Base-by-base conservation (phyloP, 139 green algal genomes). In the Coccomyxa sp. region DNA sequence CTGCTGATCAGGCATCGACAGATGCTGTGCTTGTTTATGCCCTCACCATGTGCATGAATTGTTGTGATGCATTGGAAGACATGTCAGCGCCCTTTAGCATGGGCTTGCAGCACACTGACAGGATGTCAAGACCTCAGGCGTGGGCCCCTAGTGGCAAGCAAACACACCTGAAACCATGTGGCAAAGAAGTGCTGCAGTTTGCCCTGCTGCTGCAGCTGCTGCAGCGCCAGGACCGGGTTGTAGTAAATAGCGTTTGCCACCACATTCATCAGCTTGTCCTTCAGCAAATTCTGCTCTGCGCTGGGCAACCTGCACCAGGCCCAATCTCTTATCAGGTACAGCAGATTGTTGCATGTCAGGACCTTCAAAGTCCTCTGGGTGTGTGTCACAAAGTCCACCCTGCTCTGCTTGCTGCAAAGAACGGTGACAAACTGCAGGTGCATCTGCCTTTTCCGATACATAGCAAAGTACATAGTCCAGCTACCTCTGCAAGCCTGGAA, bases 231-330 rank as follows among this genome's bases (percentile, higher is more conserved):
- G 14, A 41, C 31, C 6, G 93, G 68, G 78, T 97, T 95, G 89
- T 99, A 99, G 89, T 96, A 96, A 27, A 99, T 81, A 5, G 89
- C 89, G 36, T 95, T 93, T 33, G 94, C 93, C 40, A 96, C 88
- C 73, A 93, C 83, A 64, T 92, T 74, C 58, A 97, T 68, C 72
- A 97, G 84, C 34, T 87, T 79, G 54, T 95, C 90, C 41, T 90
- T 86, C 29, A 86, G 55, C 16, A 54, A 39, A 14, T 39, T 74
- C 33, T 55, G 39, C 69, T 70, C 68, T 0, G 58, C 77, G 7
- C 31, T 74, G 1, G 64, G 64, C 35, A 71, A 37, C n/a, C 64
- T 71, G 64, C 64, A 64, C 50, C 27, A 31, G 35, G 58, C 14
- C 64, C 2, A 22, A 71, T 3, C 64, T 76, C 79, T 7, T 73